These are phyloP conservation scores for Pseudonitzschia delicatissima DNA, from an alignment of 108 stramenopile genomes.

Conservation along the genomic window DNA sequence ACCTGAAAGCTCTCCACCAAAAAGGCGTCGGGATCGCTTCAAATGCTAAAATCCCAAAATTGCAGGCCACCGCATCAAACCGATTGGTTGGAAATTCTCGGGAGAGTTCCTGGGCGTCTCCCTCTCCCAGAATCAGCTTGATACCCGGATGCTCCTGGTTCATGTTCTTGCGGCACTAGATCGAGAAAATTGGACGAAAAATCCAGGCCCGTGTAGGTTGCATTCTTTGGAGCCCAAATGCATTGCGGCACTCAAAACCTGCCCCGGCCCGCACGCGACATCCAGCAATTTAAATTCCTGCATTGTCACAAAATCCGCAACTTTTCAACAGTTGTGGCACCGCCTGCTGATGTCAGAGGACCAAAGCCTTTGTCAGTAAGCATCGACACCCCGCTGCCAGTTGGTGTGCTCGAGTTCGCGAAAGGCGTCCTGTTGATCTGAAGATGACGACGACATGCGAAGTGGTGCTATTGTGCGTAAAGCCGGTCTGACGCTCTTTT, in stretches of 20 bases:
- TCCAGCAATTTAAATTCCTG: neutral
- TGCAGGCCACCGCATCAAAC: neutral
- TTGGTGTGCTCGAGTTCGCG: constrained; percentile 1
- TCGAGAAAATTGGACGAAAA: constrained; percentile 8
- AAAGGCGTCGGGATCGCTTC: neutral
- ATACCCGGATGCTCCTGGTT: neutral
- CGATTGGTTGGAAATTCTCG: neutral
- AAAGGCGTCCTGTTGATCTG: neutral
- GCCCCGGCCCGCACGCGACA: constrained; percentile 6
- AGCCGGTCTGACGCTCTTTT: too few relatives aligned
- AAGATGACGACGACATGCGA: neutral
- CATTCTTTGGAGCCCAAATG: neutral
- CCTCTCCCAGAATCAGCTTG: neutral
- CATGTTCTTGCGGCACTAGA: neutral
- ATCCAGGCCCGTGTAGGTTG: neutral
- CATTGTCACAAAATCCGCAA: neutral
- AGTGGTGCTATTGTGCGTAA: neutral
- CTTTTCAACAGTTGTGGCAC: neutral
- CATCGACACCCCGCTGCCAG: constrained; percentile 9
- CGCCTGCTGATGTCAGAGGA: constrained; percentile 6
- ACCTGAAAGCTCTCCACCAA: constrained; percentile 11
- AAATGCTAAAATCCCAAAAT: constrained; percentile 4
- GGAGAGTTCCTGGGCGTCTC: neutral
- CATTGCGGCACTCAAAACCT: neutral
- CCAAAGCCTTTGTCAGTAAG: neutral